Evolutionary conservation across 306 rosid genomes (phyloP), one percentile per base, ranked within the genome.

Genomic region (Castanea mollissima): DNA sequence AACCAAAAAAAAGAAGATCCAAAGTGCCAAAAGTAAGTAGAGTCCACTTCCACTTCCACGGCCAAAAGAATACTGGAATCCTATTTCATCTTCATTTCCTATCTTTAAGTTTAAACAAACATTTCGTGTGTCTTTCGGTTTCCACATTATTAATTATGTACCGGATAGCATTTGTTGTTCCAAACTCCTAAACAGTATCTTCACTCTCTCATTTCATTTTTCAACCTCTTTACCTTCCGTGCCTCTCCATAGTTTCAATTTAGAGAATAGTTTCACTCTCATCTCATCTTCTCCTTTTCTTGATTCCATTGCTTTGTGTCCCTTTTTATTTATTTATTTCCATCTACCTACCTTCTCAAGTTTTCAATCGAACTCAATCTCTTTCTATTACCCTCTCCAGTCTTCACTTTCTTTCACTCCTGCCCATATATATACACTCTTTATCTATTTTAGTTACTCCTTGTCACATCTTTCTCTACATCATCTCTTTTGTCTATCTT

Each of bases 1-100:
- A 25, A 25, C 1, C 1, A 25, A 25, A 1, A 25, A 25, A 25
- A 21, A 21, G 69, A 78, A 87, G 82, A 81, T 86, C 86, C 89
- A 81, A 85, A 83, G 87, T 23, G 67, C 60, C 58, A 68, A 55
- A 70, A 58, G 54, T 31, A 70, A 63, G 44, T 64, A 74, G 21
- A 59, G 29, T 58, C 23, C 71, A 69, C 18, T 41, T 41, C 46
- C 71, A 69, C 18, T 41, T 41, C 46, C 46, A 41, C 46, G 46
- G 46, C 46, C 11, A 41, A 41, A 41, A 41, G 46, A 41, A 8
- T 41, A 41, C 52, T 27, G 74, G 82, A 79, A 73, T 82, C 78
- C 62, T 64, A 73, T 70, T 77, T 74, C 29, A 69, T 20, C 15
- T 16, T 7, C 46, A 41, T 67, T 51, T 19, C 13, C 41, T n/a